Conservation (phyloP, 2,329 filamentous ascomycete species). For the Acrocalymma vagum region DNA sequence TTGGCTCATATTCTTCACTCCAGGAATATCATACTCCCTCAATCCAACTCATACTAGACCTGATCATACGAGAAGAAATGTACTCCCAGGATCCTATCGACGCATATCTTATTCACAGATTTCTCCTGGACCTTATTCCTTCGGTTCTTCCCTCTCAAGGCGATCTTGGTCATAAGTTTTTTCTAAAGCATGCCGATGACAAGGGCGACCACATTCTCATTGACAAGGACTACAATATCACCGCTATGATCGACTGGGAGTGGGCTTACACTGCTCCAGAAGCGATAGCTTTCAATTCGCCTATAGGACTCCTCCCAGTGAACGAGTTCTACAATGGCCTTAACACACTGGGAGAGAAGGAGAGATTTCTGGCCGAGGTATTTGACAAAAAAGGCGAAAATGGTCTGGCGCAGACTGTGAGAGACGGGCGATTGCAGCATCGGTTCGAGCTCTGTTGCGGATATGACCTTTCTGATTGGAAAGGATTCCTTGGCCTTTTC, state of each 20-base stretch:
- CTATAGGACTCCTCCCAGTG: conserved; percentile 50
- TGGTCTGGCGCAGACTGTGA: conserved; percentile 47
- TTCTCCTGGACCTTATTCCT: conserved; percentile 48
- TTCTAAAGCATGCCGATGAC: conserved; percentile 58
- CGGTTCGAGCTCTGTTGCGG: conserved; percentile 53
- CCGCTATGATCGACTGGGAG: conserved; percentile 60
- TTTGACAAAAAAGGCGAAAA: conserved; percentile 44
- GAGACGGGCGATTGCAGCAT: conserved; percentile 50
- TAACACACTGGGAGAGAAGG: conserved; percentile 49
- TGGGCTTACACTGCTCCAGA: conserved; percentile 40
- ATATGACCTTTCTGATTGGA: conserved; percentile 54
- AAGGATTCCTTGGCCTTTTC: conserved; percentile 54
- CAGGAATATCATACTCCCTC: conserved; percentile 47
- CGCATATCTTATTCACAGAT: conserved; percentile 54
- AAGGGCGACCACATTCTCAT: conserved; percentile 60
- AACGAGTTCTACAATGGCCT: conserved; percentile 51
- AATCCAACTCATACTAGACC: conserved; percentile 27
- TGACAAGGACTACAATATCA: conserved; percentile 57
- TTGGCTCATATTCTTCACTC: conserved; percentile 47
- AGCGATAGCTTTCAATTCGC: conserved; percentile 54
- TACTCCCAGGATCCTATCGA: conserved; percentile 43
- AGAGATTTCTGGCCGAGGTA: conserved; percentile 45
- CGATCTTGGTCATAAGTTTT: conserved; percentile 44
- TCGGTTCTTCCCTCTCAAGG: conserved; percentile 19
- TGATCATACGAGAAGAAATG: conserved; percentile 48